phyloP scores from a whole-genome alignment of 257 asterid genomes.

The Solanum gandarillasii region DNA sequence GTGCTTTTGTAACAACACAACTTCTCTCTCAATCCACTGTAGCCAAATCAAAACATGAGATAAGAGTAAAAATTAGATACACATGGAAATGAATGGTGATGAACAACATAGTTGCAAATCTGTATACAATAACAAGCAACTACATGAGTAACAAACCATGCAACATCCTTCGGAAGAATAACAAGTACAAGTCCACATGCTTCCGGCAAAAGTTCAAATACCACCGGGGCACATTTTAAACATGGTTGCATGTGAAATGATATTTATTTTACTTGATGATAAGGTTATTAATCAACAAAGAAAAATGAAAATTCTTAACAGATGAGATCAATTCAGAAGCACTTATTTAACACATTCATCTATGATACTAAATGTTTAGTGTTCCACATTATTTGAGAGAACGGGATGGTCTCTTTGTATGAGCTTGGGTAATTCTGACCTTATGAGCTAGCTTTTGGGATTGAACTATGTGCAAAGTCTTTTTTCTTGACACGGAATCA shows the following conservation, averaged over 20 bases:
- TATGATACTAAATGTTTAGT: not conserved
- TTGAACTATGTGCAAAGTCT: not conserved
- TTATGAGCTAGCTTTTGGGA: not conserved
- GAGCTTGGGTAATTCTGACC: not conserved
- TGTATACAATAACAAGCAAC: not conserved
- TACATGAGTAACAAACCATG: not conserved
- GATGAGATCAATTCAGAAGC: not conserved
- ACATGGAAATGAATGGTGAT: not conserved
- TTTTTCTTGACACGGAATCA: not conserved
- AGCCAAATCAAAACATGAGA: slow-evolving; percentile 16
- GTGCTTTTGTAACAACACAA: slow-evolving; percentile 36
- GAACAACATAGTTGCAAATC: not conserved
- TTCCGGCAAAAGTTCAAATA: not conserved
- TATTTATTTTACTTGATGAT: not conserved
- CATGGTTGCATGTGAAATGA: not conserved
- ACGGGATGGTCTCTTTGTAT: not conserved
- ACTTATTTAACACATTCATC: not conserved
- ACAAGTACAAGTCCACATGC: not conserved
- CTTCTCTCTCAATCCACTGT: slow-evolving; percentile 72
- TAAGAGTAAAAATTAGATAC: not conserved
- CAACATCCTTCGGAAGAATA: not conserved
- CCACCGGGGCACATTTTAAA: not conserved
- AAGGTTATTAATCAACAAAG: not conserved
- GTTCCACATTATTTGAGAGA: not conserved
- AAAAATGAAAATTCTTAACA: not conserved